A percentile compares a stretch with the other conserved stretches of the same genome.
Conservation (phyloP, 2,329 filamentous ascomycete genomes). For the Xylariaceae sp. region DNA sequence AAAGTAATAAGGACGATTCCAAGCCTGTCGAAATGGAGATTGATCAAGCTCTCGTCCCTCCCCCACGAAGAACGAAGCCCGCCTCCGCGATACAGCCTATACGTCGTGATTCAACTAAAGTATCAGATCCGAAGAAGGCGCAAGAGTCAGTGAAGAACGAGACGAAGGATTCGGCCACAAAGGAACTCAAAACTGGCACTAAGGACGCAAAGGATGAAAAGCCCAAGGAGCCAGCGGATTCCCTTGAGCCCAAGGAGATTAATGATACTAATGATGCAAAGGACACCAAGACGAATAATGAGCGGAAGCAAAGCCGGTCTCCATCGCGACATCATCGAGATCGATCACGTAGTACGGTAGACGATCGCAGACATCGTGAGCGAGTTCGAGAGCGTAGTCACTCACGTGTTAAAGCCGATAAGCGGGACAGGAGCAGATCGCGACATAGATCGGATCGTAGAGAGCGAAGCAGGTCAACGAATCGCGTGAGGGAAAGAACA, state of each 20-base stretch:
- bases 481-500: constrained; percentile 31
- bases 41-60: constrained; percentile 51
- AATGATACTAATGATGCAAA: constrained; percentile 19
- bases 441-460: constrained; percentile 24
- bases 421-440: constrained; percentile 28
- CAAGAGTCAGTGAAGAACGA: constrained; percentile 32
- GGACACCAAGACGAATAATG: constrained; percentile 24
- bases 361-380: constrained; percentile 31
- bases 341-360: constrained; percentile 23
- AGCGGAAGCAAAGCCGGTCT: constrained; percentile 26
- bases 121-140: constrained; percentile 38
- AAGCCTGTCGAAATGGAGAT: constrained; percentile 52
- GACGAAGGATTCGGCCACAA: constrained; percentile 27
- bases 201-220: constrained; percentile 20
- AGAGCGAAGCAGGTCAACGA: constrained; percentile 37
- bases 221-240: constrained; percentile 21
- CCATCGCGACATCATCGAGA: constrained; percentile 26
- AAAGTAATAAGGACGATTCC: constrained; percentile 47
- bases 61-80: constrained; percentile 47
- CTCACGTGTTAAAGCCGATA: constrained; percentile 28
- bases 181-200: constrained; percentile 19
- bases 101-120: constrained; percentile 42
- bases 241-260: constrained; percentile 23
- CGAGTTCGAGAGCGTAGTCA: constrained; percentile 28
- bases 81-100: constrained; percentile 57